Conservation (phyloP, 495 filamentous ascomycete species). For the Trichocladium uniseriatum region DNA sequence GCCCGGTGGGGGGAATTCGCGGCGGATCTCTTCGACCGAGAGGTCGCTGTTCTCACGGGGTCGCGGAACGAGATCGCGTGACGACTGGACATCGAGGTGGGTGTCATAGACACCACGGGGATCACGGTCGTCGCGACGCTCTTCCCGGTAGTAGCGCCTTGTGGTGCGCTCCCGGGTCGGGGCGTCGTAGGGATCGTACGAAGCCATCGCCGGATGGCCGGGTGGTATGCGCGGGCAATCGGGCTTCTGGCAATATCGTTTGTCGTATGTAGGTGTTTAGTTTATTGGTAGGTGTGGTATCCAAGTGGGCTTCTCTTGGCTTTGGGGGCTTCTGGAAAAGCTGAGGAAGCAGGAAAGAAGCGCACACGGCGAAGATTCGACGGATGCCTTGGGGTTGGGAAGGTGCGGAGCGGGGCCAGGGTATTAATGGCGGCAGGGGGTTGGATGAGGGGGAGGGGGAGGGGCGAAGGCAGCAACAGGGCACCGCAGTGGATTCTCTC, state of each 20-base stretch:
- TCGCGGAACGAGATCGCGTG: constrained; percentile 46
- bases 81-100: constrained; percentile 33
- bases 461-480: neutral
- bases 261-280: neutral
- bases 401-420: constrained; percentile 3
- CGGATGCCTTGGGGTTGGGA: neutral
- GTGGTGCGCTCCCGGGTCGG: constrained; percentile 33
- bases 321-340: neutral
- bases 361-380: neutral
- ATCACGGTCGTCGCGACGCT: constrained; percentile 35
- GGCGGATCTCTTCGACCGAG: constrained; percentile 56
- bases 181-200: constrained; percentile 40
- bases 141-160: constrained; percentile 39
- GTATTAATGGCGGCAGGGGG: neutral
- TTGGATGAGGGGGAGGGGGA: neutral
- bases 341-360: neutral
- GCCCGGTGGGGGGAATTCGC: constrained; percentile 57
- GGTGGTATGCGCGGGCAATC: neutral
- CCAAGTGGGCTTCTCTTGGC: neutral
- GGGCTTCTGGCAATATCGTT: neutral
- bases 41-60: constrained; percentile 49
- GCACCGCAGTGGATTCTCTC: neutral
- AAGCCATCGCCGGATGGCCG: constrained; percentile 29
- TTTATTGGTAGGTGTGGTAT: neutral
- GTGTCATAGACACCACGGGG: constrained; percentile 42